Base-by-base conservation (phyloP, 192 early-diverging fungal genomes). In the Gorgonomyces haynaldii region DNA sequence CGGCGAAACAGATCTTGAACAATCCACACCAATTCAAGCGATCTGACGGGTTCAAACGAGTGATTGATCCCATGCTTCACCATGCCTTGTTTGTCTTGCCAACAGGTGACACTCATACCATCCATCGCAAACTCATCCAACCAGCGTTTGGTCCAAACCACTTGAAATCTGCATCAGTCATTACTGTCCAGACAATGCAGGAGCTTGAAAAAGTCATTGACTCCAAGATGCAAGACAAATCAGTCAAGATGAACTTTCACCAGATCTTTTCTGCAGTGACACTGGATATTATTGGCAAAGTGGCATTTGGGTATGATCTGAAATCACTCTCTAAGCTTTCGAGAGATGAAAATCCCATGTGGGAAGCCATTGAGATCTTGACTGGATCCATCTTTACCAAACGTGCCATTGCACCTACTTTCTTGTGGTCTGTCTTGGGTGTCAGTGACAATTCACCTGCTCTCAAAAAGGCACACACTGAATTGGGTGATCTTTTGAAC, bases 81-180 rank as follows among this genome's bases (percentile, higher is more conserved):
- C 8, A 46, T 22, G 45, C 45, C 4, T n/a, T 46, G 16, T 46
- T 46, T 46, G 15, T 46, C 27, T 22, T 46, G 16, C 45, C 45
- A n/a, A 30, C 52, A 1, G 22, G 40, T 8, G 53, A 45, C 19
- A 9, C 13, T 7, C 36, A 31, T 23, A 54, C 4, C 4, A 55
- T 12, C 17, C 40, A 42, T 23, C 13, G 53, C 20, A 54, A 54
- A 25, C 15, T 45, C 19, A 16, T 54, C 3, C 53, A 54, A 19
- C 53, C 53, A 21, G 53, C 37, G 9, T 54, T 54, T 52, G 53
- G 53, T 10, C 53, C 53, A 20, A 29, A 16, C 10, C 53, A 54
- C 28, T 24, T 54, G 21, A n/a, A 25, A 38, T 6, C 19, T 19
- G 50, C 50, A 19, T 42, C 41, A 8, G 17, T 13, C 8, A 25